phyloP scores from a whole-genome alignment of 2,329 filamentous ascomycete species.

The Alternaria sp. region DNA sequence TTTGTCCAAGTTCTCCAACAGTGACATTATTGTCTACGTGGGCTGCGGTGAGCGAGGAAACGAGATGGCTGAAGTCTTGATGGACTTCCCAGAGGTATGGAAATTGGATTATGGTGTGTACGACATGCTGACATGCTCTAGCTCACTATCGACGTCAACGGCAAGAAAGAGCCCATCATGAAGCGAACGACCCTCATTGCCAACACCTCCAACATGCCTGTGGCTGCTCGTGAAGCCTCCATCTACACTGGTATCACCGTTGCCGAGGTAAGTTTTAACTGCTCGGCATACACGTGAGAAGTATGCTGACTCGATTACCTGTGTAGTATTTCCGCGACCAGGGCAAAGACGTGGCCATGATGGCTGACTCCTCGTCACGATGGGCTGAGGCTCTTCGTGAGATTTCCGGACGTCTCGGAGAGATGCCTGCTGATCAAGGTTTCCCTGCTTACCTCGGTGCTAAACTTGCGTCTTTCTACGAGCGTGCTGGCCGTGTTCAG shows the following conservation, averaged over 20 bases:
- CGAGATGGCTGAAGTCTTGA: constrained; percentile 99
- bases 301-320: neutral
- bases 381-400: constrained; percentile 99
- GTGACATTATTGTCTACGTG: constrained; percentile 97
- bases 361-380: constrained; percentile 97
- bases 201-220: constrained; percentile 99
- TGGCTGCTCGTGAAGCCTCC: constrained; percentile 95
- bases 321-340: constrained; percentile 88
- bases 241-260: constrained; percentile 74
- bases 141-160: constrained; percentile 91
- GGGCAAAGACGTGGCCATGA: constrained; percentile 98
- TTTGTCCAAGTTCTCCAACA: constrained; percentile 99
- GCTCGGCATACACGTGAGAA: neutral
- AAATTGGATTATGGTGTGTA: too few relatives aligned
- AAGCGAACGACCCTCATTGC: constrained; percentile 98
- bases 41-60: constrained; percentile 92
- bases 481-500: constrained; percentile 88
- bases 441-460: constrained; percentile 97
- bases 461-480: constrained; percentile 98
- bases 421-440: constrained; percentile 99
- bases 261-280: neutral
- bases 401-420: constrained; percentile 95
- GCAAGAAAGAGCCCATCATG: constrained; percentile 98
- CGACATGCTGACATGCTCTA: constrained; percentile 32
- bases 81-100: constrained; percentile 90